Evolutionary conservation across 768 basidiomycete genomes (phyloP).

Genomic region (Agrocybe chaxingu): DNA sequence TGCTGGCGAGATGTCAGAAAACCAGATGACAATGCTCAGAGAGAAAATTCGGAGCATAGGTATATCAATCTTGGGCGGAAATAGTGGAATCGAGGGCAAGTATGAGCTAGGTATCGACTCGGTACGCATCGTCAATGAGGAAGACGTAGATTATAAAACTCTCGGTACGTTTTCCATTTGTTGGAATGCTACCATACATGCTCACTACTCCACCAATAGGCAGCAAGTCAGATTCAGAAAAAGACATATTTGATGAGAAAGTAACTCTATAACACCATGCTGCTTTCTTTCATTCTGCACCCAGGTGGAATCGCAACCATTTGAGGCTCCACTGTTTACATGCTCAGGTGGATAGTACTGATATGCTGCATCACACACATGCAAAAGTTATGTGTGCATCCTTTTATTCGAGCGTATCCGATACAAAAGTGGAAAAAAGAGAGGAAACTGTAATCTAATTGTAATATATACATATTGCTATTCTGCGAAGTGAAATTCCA

Average conservation of each 20-base stretch:
- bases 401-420: not conserved
- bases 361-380: not conserved
- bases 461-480: constrained; percentile 17
- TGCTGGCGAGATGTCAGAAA: constrained; percentile 62
- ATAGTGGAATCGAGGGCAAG: constrained; percentile 65
- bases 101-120: constrained; percentile 85
- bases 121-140: constrained; percentile 78
- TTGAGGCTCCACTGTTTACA: no score
- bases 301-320: no score
- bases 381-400: not conserved
- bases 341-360: no score
- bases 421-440: constrained; percentile 3
- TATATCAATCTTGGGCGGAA: constrained; percentile 84
- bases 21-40: constrained; percentile 73
- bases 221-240: constrained; percentile 1
- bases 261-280: not conserved
- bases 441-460: constrained; percentile 12
- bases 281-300: no score
- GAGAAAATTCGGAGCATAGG: constrained; percentile 79
- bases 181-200: not conserved
- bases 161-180: constrained; percentile 13
- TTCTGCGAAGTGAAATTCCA: constrained; percentile 15
- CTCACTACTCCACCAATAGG: not conserved
- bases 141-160: constrained; percentile 42
- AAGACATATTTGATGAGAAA: constrained; percentile 2